These are phyloP conservation scores for Paspalum notatum DNA, from an alignment of 176 grass and related monocot species.

Conservation along the genomic window DNA sequence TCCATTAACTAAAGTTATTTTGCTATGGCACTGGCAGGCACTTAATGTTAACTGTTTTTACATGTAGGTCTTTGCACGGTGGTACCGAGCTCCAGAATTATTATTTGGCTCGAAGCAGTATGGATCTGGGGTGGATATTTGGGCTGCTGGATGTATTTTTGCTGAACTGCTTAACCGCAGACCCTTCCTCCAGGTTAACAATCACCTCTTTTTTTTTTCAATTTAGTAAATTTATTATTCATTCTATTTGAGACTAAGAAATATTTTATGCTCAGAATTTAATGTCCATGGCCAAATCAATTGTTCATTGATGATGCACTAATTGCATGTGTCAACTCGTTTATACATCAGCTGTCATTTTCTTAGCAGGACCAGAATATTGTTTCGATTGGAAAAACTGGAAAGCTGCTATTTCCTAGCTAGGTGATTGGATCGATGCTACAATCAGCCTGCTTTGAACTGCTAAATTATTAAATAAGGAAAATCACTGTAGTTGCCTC, in stretches of 20 bases:
- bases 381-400: slow-evolving; percentile 6
- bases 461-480: slow-evolving; percentile 18
- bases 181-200: slow-evolving; percentile 82
- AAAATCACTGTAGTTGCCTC: not conserved
- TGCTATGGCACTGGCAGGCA: not conserved
- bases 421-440: not conserved
- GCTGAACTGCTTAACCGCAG: slow-evolving; percentile 90
- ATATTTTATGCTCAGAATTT: slow-evolving; percentile 27
- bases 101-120: slow-evolving; percentile 97
- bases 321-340: not conserved
- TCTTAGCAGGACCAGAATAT: slow-evolving; percentile 5
- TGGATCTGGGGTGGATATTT: slow-evolving; percentile 93
- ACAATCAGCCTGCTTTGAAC: not conserved
- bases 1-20: slow-evolving; percentile 13
- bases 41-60: slow-evolving; percentile 22
- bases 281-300: slow-evolving; percentile 4
- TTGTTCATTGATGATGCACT: slow-evolving; percentile 27
- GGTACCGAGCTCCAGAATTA: slow-evolving; percentile 97
- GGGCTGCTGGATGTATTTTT: slow-evolving; percentile 99
- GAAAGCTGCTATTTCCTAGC: not conserved
- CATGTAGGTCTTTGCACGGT: slow-evolving; percentile 95
- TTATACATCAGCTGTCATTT: slow-evolving; percentile 17
- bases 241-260: slow-evolving; percentile 8
- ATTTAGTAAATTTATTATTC: slow-evolving; percentile 19
- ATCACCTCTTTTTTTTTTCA: slow-evolving; percentile 26